A percentile compares a stretch with the other conserved stretches of the same genome.
These are phyloP conservation scores for Gonapodya sp. DNA, from an alignment of 192 early-diverging fungal species.

Conservation along the genomic window DNA sequence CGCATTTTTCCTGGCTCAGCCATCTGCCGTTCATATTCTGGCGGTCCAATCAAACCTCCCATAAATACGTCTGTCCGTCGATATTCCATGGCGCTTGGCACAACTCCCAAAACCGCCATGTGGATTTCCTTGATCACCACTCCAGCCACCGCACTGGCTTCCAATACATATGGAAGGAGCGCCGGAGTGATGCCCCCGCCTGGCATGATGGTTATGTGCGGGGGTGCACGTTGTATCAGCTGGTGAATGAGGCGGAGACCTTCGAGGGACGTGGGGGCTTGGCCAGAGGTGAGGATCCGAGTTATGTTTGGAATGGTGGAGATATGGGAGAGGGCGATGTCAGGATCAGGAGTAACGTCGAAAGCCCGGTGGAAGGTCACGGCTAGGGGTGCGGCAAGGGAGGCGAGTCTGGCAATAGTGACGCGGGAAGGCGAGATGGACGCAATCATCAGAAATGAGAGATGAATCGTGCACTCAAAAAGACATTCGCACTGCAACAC, in stretches of 20 bases:
- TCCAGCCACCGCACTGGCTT: slow-evolving; percentile 24
- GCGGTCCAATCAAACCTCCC: slow-evolving; percentile 25
- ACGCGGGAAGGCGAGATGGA: slow-evolving; percentile 6
- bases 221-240: slow-evolving; percentile 29
- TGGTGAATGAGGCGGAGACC: slow-evolving; percentile 36
- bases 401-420: slow-evolving; percentile 28
- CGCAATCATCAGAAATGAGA: neutral
- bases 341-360: slow-evolving; percentile 49
- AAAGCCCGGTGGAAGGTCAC: slow-evolving; percentile 66
- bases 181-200: slow-evolving; percentile 41
- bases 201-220: slow-evolving; percentile 44
- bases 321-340: slow-evolving; percentile 44
- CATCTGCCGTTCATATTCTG: slow-evolving; percentile 28
- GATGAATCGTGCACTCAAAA: too few species aligned
- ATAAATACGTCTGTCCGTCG: slow-evolving; percentile 35
- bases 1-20: slow-evolving; percentile 26
- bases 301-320: slow-evolving; percentile 46
- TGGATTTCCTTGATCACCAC: slow-evolving; percentile 37
- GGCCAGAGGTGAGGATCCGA: slow-evolving; percentile 54
- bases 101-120: slow-evolving; percentile 32
- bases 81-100: slow-evolving; percentile 30
- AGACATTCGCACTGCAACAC: neutral
- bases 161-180: slow-evolving; percentile 13
- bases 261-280: slow-evolving; percentile 42
- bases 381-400: slow-evolving; percentile 38